These are phyloP conservation scores for Suaeda aralocaspica DNA, from an alignment of 148 eudicot genomes.

Conservation along the genomic window DNA sequence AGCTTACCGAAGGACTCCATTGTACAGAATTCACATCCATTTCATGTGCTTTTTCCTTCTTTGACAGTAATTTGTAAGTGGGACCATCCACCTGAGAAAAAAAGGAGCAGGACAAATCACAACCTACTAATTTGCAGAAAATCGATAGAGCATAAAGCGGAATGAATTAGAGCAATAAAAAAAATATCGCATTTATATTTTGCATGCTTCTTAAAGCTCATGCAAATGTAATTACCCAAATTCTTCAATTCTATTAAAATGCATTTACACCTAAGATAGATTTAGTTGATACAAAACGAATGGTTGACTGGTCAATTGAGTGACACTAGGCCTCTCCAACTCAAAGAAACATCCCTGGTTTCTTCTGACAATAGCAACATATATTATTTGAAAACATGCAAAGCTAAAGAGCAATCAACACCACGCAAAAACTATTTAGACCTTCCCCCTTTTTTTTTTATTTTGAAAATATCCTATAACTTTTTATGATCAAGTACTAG, in stretches of 20 bases:
- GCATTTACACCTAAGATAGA: no score
- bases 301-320: not conserved
- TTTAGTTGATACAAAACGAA: not conserved
- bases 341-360: not conserved
- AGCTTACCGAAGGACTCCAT: conserved; percentile 53
- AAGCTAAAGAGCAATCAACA: no score
- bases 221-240: no score
- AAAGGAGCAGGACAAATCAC: conserved; percentile 6
- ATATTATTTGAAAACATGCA: no score
- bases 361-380: no score
- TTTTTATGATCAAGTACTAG: no score
- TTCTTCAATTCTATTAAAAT: no score
- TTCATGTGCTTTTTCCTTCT: conserved; percentile 64
- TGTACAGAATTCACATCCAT: conserved; percentile 65
- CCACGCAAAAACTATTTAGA: no score
- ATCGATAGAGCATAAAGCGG: not conserved
- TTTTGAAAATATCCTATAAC: no score
- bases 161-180: not conserved
- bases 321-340: not conserved
- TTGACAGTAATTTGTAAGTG: conserved; percentile 40
- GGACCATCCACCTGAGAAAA: conserved; percentile 49
- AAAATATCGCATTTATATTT: no score
- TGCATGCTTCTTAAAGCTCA: no score
- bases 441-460: no score
- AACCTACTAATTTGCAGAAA: not conserved